A percentile compares a stretch with the other conserved stretches of the same genome.
These are phyloP conservation scores for Aegilops longissima DNA, from an alignment of 176 grass and related monocot species.

Conservation along the genomic window DNA sequence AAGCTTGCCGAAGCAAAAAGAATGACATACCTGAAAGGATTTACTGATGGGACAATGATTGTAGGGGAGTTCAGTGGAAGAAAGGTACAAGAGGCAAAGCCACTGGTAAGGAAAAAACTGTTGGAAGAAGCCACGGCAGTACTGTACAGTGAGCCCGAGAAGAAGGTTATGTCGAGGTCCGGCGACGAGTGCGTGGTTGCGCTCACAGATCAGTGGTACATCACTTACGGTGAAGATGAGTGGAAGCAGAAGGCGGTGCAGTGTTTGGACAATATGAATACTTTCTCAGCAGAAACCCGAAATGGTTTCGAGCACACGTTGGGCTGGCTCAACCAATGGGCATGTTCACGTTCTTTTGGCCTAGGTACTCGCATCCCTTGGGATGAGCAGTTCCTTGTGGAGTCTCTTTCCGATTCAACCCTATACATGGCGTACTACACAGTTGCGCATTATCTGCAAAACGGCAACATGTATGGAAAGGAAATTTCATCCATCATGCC, in stretches of 20 bases:
- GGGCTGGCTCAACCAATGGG: slow-evolving; percentile 79
- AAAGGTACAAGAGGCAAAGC: slow-evolving; percentile 74
- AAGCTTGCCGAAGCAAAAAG: slow-evolving; percentile 76
- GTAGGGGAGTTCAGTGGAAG: slow-evolving; percentile 56
- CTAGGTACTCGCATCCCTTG: slow-evolving; percentile 74
- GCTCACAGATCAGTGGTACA: slow-evolving; percentile 76
- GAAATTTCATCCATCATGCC: slow-evolving; percentile 39
- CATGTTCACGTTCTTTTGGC: slow-evolving; percentile 77
- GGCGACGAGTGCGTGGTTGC: slow-evolving; percentile 82
- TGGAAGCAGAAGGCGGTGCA: slow-evolving; percentile 60
- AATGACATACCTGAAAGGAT: slow-evolving; percentile 76
- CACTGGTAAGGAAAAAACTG: slow-evolving; percentile 60
- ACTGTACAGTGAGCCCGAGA: slow-evolving; percentile 68
- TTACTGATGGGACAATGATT: slow-evolving; percentile 73
- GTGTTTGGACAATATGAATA: slow-evolving; percentile 68
- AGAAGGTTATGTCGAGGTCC: slow-evolving; percentile 78
- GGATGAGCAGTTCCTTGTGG: slow-evolving; percentile 71
- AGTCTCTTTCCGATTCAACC: slow-evolving; percentile 84
- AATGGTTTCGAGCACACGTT: slow-evolving; percentile 73
- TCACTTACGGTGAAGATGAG: slow-evolving; percentile 72
- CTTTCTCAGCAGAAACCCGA: slow-evolving; percentile 57
- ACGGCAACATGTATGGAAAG: slow-evolving; percentile 69
- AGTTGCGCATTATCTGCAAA: slow-evolving; percentile 64
- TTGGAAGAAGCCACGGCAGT: slow-evolving; percentile 51
- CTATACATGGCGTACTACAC: slow-evolving; percentile 84